phyloP scores from a whole-genome alignment of 257 asterid species.

The Solanum pinnatisectum region DNA sequence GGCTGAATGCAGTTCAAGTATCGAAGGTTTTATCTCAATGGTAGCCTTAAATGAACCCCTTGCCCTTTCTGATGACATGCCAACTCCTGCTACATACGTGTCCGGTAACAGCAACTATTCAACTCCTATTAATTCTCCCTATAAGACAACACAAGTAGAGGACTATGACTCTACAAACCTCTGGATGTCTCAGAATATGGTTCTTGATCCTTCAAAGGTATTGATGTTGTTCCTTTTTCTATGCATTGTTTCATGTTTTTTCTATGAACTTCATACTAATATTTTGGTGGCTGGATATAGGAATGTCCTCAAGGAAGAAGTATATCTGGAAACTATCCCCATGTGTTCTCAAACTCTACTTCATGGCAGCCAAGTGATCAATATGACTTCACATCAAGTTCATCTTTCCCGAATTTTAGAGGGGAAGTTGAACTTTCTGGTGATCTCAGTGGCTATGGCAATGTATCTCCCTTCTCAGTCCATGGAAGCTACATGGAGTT shows the following conservation, averaged over 20 bases:
- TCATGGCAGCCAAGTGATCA: conserved; percentile 18
- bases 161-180: conserved; percentile 18
- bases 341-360: conserved; percentile 13
- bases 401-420: conserved; percentile 30
- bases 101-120: conserved; percentile 22
- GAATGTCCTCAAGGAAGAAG: conserved; percentile 15
- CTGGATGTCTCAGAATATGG: conserved; percentile 21
- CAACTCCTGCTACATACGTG: conserved; percentile 7
- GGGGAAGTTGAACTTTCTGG: conserved; percentile 25
- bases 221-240: background rate
- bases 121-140: conserved; percentile 24
- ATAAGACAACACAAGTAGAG: conserved; percentile 8
- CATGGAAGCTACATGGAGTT: conserved; percentile 22
- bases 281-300: conserved; percentile 8
- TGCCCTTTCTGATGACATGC: conserved; percentile 8
- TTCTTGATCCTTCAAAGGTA: conserved; percentile 43
- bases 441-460: conserved; percentile 19
- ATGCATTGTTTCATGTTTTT: background rate
- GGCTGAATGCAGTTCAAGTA: conserved; percentile 10
- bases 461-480: conserved; percentile 23
- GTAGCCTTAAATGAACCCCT: conserved; percentile 8
- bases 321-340: background rate
- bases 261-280: background rate
- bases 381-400: conserved; percentile 25
- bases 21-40: background rate